Evolutionary conservation across 2,329 filamentous ascomycete species (phyloP), one percentile per base, ranked within the genome.

Genomic region (Talaromyces sp.): DNA sequence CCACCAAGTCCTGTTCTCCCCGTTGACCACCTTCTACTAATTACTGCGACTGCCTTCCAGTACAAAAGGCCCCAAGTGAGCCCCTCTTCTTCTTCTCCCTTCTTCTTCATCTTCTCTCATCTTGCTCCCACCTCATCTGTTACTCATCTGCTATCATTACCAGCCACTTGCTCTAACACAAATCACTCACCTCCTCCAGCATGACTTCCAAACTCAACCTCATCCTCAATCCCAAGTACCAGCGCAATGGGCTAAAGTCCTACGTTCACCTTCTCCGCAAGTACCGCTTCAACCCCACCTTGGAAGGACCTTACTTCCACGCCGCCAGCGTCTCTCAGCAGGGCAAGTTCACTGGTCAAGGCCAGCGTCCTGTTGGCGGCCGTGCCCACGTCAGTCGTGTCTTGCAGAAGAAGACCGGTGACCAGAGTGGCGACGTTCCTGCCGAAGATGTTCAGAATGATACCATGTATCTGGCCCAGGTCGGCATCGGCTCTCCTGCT

Each of bases 371-470:
- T 1, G 66, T 83, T 11, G 82, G 83, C 28, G 82, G 83, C n/a
- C 80, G 77, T 44, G 73, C 78, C 22, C 78, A 75, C 52, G 72
- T 80, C 60, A 75, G 78, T 54, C 77, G 79, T 64, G 72, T 78
- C n/a, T 75, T 88, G 65, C 81, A 82, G 71, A 81, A 80, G 71
- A 77, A 80, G 69, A 63, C 76, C 79, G 22, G 81, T 64, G 33
- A 78, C 47, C 49, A 82, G 64, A 58, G 76, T 78, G 59, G 82
- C 70, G n/a, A 80, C 67, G 62, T 82, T 73, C 77, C 80, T 6
- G 83, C 84, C 6, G 81, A 88, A 27, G 88, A 91, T 69, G 80
- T 85, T 59, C 85, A 90, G 73, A 88, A 89, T 66, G 88, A 91
- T 64, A 77, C 83, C 6, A 74, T 84, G 74, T 90, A 90, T 70